A percentile compares a stretch with the other conserved stretches of the same genome.
phyloP scores from a whole-genome alignment of 805 yeast genomes.

The Ogataea sp. region DNA sequence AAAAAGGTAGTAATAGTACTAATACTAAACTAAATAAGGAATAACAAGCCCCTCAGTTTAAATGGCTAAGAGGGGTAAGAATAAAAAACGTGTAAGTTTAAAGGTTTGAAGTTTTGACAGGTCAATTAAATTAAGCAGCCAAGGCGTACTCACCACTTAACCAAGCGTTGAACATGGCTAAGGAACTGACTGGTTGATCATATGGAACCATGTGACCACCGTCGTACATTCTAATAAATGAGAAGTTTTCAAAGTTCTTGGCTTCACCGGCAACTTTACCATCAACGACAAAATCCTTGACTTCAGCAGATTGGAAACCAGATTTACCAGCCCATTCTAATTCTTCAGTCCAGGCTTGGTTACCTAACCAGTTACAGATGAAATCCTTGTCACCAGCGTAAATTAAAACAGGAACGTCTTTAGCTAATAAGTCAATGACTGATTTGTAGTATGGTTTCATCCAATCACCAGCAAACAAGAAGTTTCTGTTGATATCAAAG shows the following conservation, averaged over 20 bases:
- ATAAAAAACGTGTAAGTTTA: too few relatives aligned
- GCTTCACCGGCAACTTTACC: constrained; percentile 58
- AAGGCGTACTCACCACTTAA: constrained; percentile 43
- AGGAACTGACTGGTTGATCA: constrained; percentile 71
- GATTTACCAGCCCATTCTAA: constrained; percentile 52
- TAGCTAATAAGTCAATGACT: constrained; percentile 52
- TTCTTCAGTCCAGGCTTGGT: constrained; percentile 70
- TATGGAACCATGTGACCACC: constrained; percentile 94
- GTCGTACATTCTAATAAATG: constrained; percentile 68
- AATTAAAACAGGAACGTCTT: constrained; percentile 68
- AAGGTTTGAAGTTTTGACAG: too few relatives aligned
- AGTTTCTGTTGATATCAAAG: constrained; percentile 41
- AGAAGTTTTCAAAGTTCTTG: constrained; percentile 61
- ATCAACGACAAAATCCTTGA: constrained; percentile 16
- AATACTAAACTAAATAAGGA: too few relatives aligned
- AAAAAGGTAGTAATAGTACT: too few relatives aligned
- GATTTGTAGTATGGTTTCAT: constrained; percentile 54
- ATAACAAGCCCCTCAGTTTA: too few relatives aligned
- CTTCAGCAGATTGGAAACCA: constrained; percentile 19
- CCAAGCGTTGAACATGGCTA: constrained; percentile 73
- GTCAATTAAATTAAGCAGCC: constrained; percentile 11
- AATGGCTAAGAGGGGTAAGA: too few relatives aligned
- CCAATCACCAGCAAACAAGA: constrained; percentile 56
- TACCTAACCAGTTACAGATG: constrained; percentile 91
- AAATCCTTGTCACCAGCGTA: constrained; percentile 95